These are phyloP conservation scores for Bruguiera sexangula DNA, from an alignment of 345 rosid species.

Conservation along the genomic window DNA sequence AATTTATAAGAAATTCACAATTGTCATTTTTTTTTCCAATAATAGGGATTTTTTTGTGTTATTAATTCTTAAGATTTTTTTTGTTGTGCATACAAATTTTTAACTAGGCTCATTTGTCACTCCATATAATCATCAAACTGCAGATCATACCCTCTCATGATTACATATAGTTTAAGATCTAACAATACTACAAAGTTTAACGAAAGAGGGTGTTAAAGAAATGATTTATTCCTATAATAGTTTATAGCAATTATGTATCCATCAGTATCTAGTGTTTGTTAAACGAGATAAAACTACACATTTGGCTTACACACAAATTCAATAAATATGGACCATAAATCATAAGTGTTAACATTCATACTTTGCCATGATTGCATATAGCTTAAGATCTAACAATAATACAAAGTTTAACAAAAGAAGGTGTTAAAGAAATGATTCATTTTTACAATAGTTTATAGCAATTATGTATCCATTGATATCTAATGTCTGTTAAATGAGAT, in stretches of 20 bases:
- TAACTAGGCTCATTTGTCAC: too few relatives aligned
- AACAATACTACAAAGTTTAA: neutral
- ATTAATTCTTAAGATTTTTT: too few relatives aligned
- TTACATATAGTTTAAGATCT: neutral
- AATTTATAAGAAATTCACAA: too few relatives aligned
- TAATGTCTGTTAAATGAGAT: slow-evolving; percentile 77
- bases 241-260: slow-evolving; percentile 77
- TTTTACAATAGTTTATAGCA: slow-evolving; percentile 84
- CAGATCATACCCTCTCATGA: slow-evolving; percentile 81
- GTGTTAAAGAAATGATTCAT: neutral
- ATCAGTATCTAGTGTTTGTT: slow-evolving; percentile 62
- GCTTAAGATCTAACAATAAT: slow-evolving; percentile 4
- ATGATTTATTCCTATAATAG: slow-evolving; percentile 51
- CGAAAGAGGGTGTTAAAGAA: slow-evolving; percentile 1
- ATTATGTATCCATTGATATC: slow-evolving; percentile 64
- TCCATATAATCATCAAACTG: slow-evolving; percentile 45
- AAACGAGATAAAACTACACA: slow-evolving; percentile 96
- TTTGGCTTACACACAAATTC: slow-evolving; percentile 63
- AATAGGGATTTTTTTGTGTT: too few relatives aligned
- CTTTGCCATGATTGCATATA: slow-evolving; percentile 44
- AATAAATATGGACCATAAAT: neutral
- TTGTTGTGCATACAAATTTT: too few relatives aligned
- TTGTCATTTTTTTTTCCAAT: too few relatives aligned
- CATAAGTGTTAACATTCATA: slow-evolving; percentile 16
- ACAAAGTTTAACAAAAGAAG: neutral